Evolutionary conservation across 2,329 filamentous ascomycete species (phyloP).

Genomic region (Fusarium longipes): DNA sequence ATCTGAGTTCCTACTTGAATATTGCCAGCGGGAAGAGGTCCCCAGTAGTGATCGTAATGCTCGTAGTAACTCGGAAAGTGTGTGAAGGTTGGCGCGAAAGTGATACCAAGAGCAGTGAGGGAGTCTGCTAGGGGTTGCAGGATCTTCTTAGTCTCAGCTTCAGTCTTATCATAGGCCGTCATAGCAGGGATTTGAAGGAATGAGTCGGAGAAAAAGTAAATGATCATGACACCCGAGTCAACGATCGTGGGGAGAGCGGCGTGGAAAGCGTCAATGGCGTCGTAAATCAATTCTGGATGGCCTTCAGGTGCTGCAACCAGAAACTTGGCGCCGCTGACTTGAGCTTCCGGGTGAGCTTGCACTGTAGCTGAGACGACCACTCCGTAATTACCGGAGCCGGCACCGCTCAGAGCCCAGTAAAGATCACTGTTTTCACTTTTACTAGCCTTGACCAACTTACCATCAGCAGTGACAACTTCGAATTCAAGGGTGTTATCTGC

Average conservation of each 20-base stretch:
- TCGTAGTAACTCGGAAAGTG: slow-evolving; percentile 49
- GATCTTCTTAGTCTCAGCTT: slow-evolving; percentile 50
- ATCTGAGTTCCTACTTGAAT: slow-evolving; percentile 47
- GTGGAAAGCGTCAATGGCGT: slow-evolving; percentile 41
- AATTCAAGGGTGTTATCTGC: slow-evolving; percentile 69
- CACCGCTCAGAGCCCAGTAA: slow-evolving; percentile 72
- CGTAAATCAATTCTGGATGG: slow-evolving; percentile 21
- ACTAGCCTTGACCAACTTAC: slow-evolving; percentile 60
- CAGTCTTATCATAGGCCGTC: slow-evolving; percentile 58
- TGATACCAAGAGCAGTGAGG: slow-evolving; percentile 21
- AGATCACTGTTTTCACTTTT: slow-evolving; percentile 63
- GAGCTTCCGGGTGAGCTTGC: slow-evolving; percentile 58
- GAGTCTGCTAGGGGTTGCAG: slow-evolving; percentile 51
- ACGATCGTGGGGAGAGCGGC: slow-evolving; percentile 50
- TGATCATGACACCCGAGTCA: slow-evolving; percentile 59
- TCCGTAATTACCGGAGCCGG: slow-evolving; percentile 68
- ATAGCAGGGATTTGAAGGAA: slow-evolving; percentile 47
- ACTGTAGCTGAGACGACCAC: slow-evolving; percentile 66
- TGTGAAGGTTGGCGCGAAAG: slow-evolving; percentile 20
- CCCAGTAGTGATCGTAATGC: slow-evolving; percentile 58
- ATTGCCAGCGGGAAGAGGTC: slow-evolving; percentile 54
- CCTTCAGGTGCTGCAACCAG: slow-evolving; percentile 15
- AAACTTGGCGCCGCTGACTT: slow-evolving; percentile 49
- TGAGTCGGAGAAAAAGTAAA: slow-evolving; percentile 49
- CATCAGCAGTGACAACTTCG: slow-evolving; percentile 65